Conservation (phyloP, 129 eudicot species). For the Apium graveolens region DNA sequence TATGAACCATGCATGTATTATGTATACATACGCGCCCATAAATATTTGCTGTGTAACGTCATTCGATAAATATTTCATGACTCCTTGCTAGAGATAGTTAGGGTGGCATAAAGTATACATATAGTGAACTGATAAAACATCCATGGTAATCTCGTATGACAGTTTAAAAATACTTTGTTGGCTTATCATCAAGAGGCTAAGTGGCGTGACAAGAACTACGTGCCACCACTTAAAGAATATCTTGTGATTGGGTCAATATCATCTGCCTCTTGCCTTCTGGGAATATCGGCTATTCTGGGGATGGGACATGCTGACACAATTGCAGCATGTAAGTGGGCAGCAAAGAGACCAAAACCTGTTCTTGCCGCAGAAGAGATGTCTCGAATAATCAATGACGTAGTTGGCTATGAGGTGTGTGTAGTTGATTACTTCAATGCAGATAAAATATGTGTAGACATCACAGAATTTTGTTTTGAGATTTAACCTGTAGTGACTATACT, state of each 20-base stretch:
- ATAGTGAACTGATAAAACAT: too few species aligned
- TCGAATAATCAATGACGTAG: slow-evolving; percentile 12
- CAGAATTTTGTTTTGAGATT: too few species aligned
- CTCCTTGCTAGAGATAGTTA: too few species aligned
- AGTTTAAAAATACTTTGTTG: neutral
- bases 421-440: neutral
- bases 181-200: neutral
- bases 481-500: neutral
- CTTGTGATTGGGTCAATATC: neutral
- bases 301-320: slow-evolving; percentile 7
- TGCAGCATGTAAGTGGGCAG: slow-evolving; percentile 7
- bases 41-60: too few species aligned
- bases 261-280: neutral
- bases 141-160: neutral
- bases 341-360: slow-evolving; percentile 7
- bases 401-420: slow-evolving; percentile 8
- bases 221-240: neutral
- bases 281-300: neutral
- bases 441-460: too few species aligned
- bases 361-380: neutral
- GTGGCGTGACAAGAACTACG: neutral
- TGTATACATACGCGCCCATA: too few species aligned
- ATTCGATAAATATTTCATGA: too few species aligned
- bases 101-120: too few species aligned
- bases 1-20: too few species aligned